Evolutionary conservation across 1,139 yeast genomes (phyloP), one percentile per base, ranked within the genome.

Genomic region (Ogataea hybrid): DNA sequence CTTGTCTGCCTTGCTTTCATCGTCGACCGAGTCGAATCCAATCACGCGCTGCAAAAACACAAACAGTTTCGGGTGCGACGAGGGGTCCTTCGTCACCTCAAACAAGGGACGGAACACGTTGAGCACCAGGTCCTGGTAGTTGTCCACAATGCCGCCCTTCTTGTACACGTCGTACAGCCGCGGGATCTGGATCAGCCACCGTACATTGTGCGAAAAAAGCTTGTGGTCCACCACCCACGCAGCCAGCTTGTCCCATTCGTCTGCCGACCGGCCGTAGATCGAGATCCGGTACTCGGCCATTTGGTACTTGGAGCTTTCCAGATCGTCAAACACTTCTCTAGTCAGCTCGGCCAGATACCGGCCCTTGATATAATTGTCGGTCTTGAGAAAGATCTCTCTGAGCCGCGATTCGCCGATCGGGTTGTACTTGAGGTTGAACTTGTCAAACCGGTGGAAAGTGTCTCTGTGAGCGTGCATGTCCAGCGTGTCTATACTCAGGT

Each of bases 401-500:
- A 94, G 70, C 64, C 98, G 82, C 16, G 97, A 90, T 67, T 92
- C 98, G 18, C 99, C 99, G 57, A 94, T 85, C 16, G 99, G 99
- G 59, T 94, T 94, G 69, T 94, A 94, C 65, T 94, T 94, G 67
- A 94, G 74, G 63, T 94, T 94, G 73, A 94, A 94, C 67, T 94
- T 94, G 67, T 94, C 99, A 61, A 94, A 94, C 57, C 98, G 77
- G 65, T 94, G 98, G 75, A 94, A 94, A 0, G 97, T 84, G 61
- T 94, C 98, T 49, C 92, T 87, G 63, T 94, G 98, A 3, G 99
- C 97, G 65, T 94, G 99, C 99, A 94, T 94, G 65, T 94, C 98
- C 53, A 94, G 75, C 1, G 98, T 92, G 59, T 94, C 99, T 57
- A 94, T 92, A 44, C 95, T 85, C 49, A 94, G 71, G 61, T 94